Conservation (phyloP, 1,139 yeast genomes). For the Yamadazyma triangularis region DNA sequence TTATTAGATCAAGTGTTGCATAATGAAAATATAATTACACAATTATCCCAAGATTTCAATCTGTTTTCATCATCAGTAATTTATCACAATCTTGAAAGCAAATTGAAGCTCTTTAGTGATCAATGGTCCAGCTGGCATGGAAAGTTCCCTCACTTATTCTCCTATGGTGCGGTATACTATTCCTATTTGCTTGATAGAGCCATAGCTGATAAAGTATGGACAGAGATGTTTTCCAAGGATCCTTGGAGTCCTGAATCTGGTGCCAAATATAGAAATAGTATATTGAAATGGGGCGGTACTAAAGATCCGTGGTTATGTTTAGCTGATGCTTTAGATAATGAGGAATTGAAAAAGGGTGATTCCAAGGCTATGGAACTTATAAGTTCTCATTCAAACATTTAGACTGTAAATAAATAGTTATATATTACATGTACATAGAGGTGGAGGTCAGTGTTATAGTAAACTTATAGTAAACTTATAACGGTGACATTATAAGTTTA, state of each 20-base stretch:
- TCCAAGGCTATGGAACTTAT: constrained; percentile 59
- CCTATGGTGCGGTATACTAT: constrained; percentile 93
- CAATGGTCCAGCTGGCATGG: constrained; percentile 84
- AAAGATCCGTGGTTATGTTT: constrained; percentile 86
- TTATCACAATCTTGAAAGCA: constrained; percentile 62
- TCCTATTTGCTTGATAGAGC: constrained; percentile 90
- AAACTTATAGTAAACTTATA: too few relatives aligned
- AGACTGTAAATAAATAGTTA: too few relatives aligned
- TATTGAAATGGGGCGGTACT: constrained; percentile 92
- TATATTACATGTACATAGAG: too few relatives aligned
- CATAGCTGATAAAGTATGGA: constrained; percentile 85
- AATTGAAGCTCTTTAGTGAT: constrained; percentile 56
- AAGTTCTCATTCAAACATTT: constrained; percentile 9
- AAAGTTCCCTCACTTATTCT: constrained; percentile 86
- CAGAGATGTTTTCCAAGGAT: constrained; percentile 58
- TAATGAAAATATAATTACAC: constrained; percentile 31
- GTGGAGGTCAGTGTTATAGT: too few relatives aligned
- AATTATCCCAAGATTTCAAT: constrained; percentile 12
- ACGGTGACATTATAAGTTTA: too few relatives aligned
- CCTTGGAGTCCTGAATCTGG: constrained; percentile 77
- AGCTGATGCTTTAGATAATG: constrained; percentile 69
- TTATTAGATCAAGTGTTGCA: constrained; percentile 81
- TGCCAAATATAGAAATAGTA: constrained; percentile 60
- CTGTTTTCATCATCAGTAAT: constrained; percentile 49
- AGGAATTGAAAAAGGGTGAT: constrained; percentile 62